Evolutionary conservation across 805 yeast genomes (phyloP), one percentile per base, ranked within the genome.

Genomic region (Metschnikowia lachancei): DNA sequence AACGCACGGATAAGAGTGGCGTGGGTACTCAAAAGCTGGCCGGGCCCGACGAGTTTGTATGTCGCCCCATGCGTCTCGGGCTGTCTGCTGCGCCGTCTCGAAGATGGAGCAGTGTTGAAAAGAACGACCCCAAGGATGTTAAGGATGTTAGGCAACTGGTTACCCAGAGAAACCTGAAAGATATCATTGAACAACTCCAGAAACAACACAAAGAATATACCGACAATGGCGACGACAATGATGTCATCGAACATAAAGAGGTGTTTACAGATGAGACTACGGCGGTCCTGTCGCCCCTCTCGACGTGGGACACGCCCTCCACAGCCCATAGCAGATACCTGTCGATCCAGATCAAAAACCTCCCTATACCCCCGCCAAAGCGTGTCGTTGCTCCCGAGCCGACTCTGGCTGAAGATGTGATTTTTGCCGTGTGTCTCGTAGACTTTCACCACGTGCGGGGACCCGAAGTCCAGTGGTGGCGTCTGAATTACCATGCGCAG

Each of bases 401-500:
- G 7, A 38, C 50, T 63, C 40, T 42, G 10, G 24, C 17, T 13
- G 57, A 58, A 40, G 72, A 70, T 48, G 62, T 82, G 55, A 77
- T 92, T 2, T 83, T 87, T 63, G 97, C 96, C 11, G 78, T 91
- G 3, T 85, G 96, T 54, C 78, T 94, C 12, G 96, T 91, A 17
- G 95, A 95, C 55, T 92, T 92, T 73, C 96, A 92, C 61, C 98
- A 94, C 59, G 64, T 69, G 24, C 73, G 95, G 48, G 99, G 99
- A 1, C 98, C 99, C 0, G 97, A 94, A 62, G 81, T 94, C 19
- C 97, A 92, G 64, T 90, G 87, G 66, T 87, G 97, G 89, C 60
- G 60, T 41, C 75, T 83, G 17, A 81, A 78, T 58, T 68, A 69
- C 48, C 65, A 66, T 28, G 55, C 60, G 2, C 66, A 67, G 36